phyloP scores from a whole-genome alignment of 305 asterid genomes.

The Solanum hybrid region DNA sequence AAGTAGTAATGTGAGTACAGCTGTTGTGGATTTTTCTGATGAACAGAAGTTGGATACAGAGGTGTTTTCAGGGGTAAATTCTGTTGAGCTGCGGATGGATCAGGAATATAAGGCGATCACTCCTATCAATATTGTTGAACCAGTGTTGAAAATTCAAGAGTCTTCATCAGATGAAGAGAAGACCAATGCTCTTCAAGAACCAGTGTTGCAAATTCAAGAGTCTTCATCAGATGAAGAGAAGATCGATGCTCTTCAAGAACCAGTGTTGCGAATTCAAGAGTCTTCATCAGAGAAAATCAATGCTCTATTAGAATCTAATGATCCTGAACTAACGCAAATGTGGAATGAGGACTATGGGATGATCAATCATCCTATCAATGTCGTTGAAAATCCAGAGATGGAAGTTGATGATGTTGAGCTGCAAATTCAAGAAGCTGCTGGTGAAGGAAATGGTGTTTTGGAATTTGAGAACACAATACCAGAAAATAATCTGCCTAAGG shows the following conservation, averaged over 20 bases:
- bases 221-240: no score
- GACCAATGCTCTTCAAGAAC: neutral
- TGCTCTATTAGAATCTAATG: neutral
- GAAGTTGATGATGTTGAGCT: no score
- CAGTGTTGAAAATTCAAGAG: no score
- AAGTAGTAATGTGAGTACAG: neutral
- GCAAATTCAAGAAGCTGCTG: no score
- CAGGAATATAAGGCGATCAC: no score
- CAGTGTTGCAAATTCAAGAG: no score
- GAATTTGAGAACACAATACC: no score
- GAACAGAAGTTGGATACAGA: neutral
- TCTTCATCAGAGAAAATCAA: neutral
- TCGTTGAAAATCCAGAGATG: neutral
- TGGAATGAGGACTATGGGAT: neutral
- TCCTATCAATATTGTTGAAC: no score
- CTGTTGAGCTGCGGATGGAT: neutral
- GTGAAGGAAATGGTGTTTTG: no score
- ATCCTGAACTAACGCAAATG: no score
- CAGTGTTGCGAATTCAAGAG: neutral
- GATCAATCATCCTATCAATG: neutral
- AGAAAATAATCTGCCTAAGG: no score
- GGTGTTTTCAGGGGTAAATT: neutral
- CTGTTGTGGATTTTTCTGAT: neutral
- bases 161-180: neutral
- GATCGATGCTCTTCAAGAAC: no score